Conservation (phyloP, 257 asterid species). For the Ligustrum vulgare region DNA sequence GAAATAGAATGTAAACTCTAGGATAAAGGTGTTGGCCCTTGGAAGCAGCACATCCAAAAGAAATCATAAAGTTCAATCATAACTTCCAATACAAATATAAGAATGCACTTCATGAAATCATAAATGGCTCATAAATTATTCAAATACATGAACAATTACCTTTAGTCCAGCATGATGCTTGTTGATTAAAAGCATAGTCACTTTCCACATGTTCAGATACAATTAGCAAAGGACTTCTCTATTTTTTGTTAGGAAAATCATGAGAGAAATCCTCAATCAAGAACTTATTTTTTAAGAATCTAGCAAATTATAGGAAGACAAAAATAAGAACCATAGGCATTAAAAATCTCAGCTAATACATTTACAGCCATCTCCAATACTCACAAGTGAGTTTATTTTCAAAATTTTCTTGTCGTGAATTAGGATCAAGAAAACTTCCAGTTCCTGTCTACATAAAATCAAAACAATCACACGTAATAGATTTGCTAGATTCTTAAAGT, state of each 20-base stretch:
- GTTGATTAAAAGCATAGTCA: slow-evolving; percentile 80
- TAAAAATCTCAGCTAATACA: slow-evolving; percentile 41
- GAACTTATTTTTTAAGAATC: not conserved
- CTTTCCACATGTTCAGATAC: slow-evolving; percentile 90
- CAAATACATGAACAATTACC: too few relatives aligned
- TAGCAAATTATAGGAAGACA: not conserved
- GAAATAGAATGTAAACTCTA: slow-evolving; percentile 13
- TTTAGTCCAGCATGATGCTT: slow-evolving; percentile 82
- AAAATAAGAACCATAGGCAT: too few relatives aligned
- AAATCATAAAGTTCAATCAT: not conserved
- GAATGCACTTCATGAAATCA: too few relatives aligned
- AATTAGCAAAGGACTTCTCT: slow-evolving; percentile 72
- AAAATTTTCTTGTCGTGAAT: slow-evolving; percentile 92
- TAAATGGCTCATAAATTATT: too few relatives aligned
- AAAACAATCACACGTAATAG: not conserved
- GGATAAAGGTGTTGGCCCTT: not conserved
- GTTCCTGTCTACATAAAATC: slow-evolving; percentile 59
- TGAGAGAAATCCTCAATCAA: slow-evolving; percentile 16
- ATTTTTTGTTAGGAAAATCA: slow-evolving; percentile 21
- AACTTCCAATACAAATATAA: too few relatives aligned
- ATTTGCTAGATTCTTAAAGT: too few relatives aligned
- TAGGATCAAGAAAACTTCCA: slow-evolving; percentile 81
- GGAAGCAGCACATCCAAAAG: not conserved
- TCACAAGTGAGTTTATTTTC: slow-evolving; percentile 62
- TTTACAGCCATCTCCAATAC: slow-evolving; percentile 73